Evolutionary conservation across 306 rosid genomes (phyloP).

Genomic region (Cucumis hystrix): DNA sequence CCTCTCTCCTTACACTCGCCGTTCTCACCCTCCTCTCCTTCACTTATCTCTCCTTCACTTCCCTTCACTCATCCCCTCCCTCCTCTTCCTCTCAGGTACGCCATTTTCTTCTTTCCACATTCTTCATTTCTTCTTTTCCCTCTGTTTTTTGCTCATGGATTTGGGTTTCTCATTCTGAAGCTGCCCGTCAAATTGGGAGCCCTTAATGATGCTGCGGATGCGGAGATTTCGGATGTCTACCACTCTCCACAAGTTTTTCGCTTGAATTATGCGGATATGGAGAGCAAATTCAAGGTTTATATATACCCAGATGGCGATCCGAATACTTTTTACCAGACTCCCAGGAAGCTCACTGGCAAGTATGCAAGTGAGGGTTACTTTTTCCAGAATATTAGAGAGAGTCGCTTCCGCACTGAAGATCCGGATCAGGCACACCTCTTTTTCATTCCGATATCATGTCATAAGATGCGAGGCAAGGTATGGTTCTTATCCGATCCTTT

Average conservation of each 20-base stretch:
- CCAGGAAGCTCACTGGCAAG: constrained; percentile 89
- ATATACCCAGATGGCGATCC: constrained; percentile 91
- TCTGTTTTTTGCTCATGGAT: not conserved
- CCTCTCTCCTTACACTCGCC: constrained; percentile 64
- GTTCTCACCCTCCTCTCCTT: constrained; percentile 57
- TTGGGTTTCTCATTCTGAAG: constrained; percentile 8
- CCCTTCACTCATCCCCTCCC: constrained; percentile 20
- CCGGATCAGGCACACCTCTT: constrained; percentile 80
- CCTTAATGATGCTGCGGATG: not conserved
- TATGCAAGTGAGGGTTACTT: constrained; percentile 89
- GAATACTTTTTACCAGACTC: constrained; percentile 83
- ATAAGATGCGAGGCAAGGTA: constrained; percentile 99
- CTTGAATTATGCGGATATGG: constrained; percentile 67
- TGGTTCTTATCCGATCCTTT: not conserved
- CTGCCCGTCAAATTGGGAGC: constrained; percentile 16
- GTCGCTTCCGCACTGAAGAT: constrained; percentile 61
- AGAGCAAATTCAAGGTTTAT: constrained; percentile 67
- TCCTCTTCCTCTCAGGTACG: constrained; percentile 30
- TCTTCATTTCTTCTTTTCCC: not conserved
- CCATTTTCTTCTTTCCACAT: not conserved
- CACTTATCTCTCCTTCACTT: constrained; percentile 56
- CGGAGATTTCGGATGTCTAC: constrained; percentile 30
- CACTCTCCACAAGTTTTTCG: constrained; percentile 66
- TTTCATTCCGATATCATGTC: constrained; percentile 89
- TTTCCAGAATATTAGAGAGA: constrained; percentile 83